phyloP scores from a whole-genome alignment of 768 basidiomycete species.

The Mycena metata region DNA sequence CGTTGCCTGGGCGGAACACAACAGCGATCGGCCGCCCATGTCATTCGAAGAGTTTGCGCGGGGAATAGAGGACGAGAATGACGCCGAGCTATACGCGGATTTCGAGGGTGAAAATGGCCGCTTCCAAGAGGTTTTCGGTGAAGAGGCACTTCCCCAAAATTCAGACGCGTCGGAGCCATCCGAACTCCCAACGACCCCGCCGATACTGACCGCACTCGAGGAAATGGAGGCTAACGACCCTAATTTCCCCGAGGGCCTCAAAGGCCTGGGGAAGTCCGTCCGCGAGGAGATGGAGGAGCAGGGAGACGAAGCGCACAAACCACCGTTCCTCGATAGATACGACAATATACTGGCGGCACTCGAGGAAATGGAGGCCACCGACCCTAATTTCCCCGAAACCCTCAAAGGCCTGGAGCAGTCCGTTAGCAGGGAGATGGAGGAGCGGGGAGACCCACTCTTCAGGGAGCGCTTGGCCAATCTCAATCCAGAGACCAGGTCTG shows the following conservation, averaged over 20 bases:
- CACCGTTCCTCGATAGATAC: constrained; percentile 18
- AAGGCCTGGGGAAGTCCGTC: too few relatives aligned
- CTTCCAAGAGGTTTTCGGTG: not conserved
- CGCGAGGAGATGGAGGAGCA: too few relatives aligned
- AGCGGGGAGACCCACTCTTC: constrained; percentile 16
- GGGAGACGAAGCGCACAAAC: not conserved
- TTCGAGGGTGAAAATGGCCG: not conserved
- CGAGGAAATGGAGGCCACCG: not conserved
- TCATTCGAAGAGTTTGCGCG: constrained; percentile 33
- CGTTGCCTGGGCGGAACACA: not conserved
- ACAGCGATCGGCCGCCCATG: not conserved
- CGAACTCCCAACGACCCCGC: not conserved
- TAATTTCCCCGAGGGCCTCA: too few relatives aligned
- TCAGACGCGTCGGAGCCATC: too few relatives aligned
- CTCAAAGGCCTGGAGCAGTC: constrained; percentile 5
- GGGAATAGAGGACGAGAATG: not conserved
- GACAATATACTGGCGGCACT: constrained; percentile 25
- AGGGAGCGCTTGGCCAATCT: constrained; percentile 4
- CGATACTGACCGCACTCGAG: too few relatives aligned
- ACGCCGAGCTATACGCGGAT: not conserved
- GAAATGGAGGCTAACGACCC: too few relatives aligned
- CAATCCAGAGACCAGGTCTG: constrained; percentile 12
- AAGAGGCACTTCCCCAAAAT: too few relatives aligned
- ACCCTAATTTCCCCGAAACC: constrained; percentile 14
- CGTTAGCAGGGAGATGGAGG: not conserved